Evolutionary conservation across 1,284 basidiomycete species (phyloP).

Genomic region (Moniliophthora roreri): DNA sequence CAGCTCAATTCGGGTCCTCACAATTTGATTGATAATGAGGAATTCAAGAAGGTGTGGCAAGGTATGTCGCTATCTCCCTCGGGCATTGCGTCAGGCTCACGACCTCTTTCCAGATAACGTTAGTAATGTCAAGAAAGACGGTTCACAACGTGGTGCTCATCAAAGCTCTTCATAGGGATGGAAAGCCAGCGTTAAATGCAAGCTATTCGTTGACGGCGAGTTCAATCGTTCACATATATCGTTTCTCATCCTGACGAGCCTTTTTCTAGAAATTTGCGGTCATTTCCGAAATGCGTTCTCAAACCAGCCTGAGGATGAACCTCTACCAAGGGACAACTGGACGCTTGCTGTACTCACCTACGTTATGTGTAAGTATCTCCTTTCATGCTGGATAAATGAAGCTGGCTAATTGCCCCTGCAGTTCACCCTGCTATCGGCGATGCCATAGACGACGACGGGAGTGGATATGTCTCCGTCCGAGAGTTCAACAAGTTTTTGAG

Average conservation of each 20-base stretch:
- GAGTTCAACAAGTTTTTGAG: constrained; percentile 31
- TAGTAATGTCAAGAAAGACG: neutral
- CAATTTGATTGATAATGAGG: constrained; percentile 29
- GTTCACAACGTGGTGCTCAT: too few relatives aligned
- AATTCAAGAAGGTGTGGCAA: constrained; percentile 30
- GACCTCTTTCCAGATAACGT: neutral
- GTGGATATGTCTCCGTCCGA: constrained; percentile 30
- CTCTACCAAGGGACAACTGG: constrained; percentile 18
- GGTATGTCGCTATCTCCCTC: constrained; percentile 18
- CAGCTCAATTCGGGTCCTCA: constrained; percentile 31
- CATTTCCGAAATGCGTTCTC: too few relatives aligned
- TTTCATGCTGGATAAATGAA: neutral
- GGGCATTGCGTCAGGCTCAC: neutral
- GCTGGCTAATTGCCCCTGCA: neutral
- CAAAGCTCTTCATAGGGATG: constrained; percentile 20
- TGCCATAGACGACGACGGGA: constrained; percentile 32
- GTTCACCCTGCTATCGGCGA: constrained; percentile 31
- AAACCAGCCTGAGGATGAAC: neutral
- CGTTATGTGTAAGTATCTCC: neutral
- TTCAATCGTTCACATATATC: too few relatives aligned
- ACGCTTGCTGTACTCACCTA: constrained; percentile 17
- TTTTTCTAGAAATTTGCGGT: too few relatives aligned
- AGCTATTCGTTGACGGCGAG: too few relatives aligned
- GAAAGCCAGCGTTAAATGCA: too few relatives aligned
- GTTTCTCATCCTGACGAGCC: too few relatives aligned